A percentile compares a stretch with the other conserved stretches of the same genome.
Conservation (phyloP, 2,329 filamentous ascomycete genomes). For the Xylariaceae sp. region DNA sequence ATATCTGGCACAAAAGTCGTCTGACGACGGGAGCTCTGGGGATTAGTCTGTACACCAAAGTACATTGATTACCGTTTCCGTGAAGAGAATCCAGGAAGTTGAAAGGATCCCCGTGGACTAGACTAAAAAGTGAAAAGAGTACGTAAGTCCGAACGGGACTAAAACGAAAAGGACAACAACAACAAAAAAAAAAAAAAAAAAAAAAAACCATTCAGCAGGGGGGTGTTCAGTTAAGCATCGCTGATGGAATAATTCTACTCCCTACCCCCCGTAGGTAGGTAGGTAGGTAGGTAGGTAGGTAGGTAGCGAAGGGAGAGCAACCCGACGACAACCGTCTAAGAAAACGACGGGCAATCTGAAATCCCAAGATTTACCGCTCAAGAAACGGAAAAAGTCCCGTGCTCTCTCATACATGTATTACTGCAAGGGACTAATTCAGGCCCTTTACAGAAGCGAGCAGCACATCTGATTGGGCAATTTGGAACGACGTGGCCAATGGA, state of each 20-base stretch:
- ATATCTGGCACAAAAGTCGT: neutral
- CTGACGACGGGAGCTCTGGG: neutral
- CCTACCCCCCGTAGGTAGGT: no score
- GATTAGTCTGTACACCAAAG: conserved; percentile 6
- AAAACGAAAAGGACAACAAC: neutral
- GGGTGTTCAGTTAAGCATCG: neutral
- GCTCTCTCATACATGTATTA: conserved; percentile 10
- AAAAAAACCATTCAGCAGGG: neutral
- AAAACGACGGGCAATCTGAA: no score
- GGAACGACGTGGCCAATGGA: conserved; percentile 4
- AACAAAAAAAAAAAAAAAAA: no score
- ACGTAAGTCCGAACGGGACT: conserved; percentile 11
- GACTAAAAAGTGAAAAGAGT: neutral
- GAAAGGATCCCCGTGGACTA: conserved; percentile 2
- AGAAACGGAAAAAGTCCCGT: conserved; percentile 14
- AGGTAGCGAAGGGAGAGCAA: no score
- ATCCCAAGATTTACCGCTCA: neutral
- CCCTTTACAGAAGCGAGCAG: conserved; percentile 19
- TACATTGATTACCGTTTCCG: conserved; percentile 14
- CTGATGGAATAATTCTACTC: neutral
- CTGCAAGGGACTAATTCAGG: conserved; percentile 22
- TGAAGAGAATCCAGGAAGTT: conserved; percentile 2
- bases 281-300: neutral
- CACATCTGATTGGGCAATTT: conserved; percentile 10
- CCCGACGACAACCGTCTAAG: no score